Evolutionary conservation across 1,284 basidiomycete genomes (phyloP), one percentile per base, ranked within the genome.

Genomic region (Melampsora abietis-canadensis): DNA sequence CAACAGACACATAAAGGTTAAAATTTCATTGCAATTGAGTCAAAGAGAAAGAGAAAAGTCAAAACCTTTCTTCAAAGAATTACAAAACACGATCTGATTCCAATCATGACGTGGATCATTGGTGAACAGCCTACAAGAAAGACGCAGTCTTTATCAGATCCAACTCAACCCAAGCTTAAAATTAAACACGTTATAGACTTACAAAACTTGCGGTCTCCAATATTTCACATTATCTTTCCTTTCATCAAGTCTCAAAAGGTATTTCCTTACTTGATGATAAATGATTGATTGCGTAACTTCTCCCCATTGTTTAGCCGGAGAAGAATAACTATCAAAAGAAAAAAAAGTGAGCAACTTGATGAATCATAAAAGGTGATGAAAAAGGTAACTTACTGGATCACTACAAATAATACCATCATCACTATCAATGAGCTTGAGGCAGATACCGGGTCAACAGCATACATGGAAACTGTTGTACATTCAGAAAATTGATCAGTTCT

Each of bases 21-120:
- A 54, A 2, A 5, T 21, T 17, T 1, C n/a, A 6, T n/a, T 4
- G 6, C 51, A 34, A 34, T 4, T 5, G 37, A 8, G 30, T 10
- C 24, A 34, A 27, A n/a, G 21, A 30, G 30, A 31, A 30, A 61
- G 21, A 21, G 17, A 5, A n/a, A 40, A 37, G 27, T n/a, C n/a
- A n/a, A 44, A 27, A 72, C 69, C 69, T 72, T 72, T 72, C 40
- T 72, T 72, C 17, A 72, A 57, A 37, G 69, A 72, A 46, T 72
- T 72, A 65, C 69, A 72, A 65, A 72, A 72, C 40, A 72, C 60
- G 24, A 72, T 72, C 27, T 72, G 69, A 54, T 65, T 72, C 69
- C 69, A 72, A 65, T 72, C 69, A 65, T 54, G 69, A 34, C 69
- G 60, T 15, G 69, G 69, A 40, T 72, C 62, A 30, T 65, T 72